A percentile compares a stretch with the other conserved stretches of the same genome.
phyloP scores from a whole-genome alignment of 2,329 filamentous ascomycete species.

The Fusarium sp. region DNA sequence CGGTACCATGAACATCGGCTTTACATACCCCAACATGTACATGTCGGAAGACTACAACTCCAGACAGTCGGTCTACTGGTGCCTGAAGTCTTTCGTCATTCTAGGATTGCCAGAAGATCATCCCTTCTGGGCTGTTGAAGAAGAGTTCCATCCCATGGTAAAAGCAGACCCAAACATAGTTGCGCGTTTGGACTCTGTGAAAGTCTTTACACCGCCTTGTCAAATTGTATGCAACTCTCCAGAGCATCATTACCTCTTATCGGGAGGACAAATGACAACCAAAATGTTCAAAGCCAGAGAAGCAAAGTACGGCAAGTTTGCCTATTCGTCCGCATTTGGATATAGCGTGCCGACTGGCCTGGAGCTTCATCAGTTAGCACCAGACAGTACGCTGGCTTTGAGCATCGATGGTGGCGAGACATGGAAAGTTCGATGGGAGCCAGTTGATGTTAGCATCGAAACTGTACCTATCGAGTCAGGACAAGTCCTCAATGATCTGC shows the following conservation, averaged over 20 bases:
- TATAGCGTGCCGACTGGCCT: slow-evolving; percentile 61
- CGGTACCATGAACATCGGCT: slow-evolving; percentile 65
- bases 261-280: slow-evolving; percentile 57
- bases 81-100: slow-evolving; percentile 64
- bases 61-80: slow-evolving; percentile 69
- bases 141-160: slow-evolving; percentile 50
- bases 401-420: slow-evolving; percentile 51
- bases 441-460: not conserved
- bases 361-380: slow-evolving; percentile 52
- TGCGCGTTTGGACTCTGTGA: not conserved
- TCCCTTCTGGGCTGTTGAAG: slow-evolving; percentile 62
- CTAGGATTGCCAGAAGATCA: slow-evolving; percentile 56
- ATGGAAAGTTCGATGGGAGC: slow-evolving; percentile 52
- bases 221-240: slow-evolving; percentile 62
- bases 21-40: slow-evolving; percentile 63
- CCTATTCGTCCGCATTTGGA: slow-evolving; percentile 63
- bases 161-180: not conserved
- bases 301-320: slow-evolving; percentile 64
- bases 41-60: slow-evolving; percentile 71
- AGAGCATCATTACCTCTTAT: slow-evolving; percentile 61
- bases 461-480: not conserved
- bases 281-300: slow-evolving; percentile 58
- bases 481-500: not conserved
- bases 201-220: slow-evolving; percentile 50
- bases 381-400: slow-evolving; percentile 51